Base-by-base conservation (phyloP, 2,329 filamentous ascomycete genomes). In the Penicillium aurantiogriseum region DNA sequence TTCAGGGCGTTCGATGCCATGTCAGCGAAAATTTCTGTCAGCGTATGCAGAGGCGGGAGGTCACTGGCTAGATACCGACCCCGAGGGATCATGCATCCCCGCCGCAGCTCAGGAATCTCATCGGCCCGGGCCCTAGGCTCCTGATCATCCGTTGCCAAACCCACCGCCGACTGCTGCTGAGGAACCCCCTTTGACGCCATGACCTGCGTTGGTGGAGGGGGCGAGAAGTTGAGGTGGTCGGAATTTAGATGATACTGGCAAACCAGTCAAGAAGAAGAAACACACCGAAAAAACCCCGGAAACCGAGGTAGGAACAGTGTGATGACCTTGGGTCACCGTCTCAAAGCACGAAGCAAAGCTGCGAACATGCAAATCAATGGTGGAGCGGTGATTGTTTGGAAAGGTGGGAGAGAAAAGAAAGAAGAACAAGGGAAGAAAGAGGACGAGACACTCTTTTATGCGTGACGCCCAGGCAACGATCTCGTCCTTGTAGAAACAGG, bases 11-110 rank as follows among this genome's bases (percentile, higher is more conserved):
- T 63, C 3, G 43, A 21, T 2, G 67, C 66, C 29, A 74, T 58
- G n/a, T 67, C 64, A 31, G 62, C 54, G 54, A 65, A 73, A 11
- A 74, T 73, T 7, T 73, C 69, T 23, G 60, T 54, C 27, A 73
- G 58, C 8, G 53, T 62, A 51, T 65, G 43, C 55, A 73, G 51
- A 3, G 70, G 71, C 0, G 71, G 69, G 10, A 69, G 57, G 17
- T 59, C 27, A 31, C 54, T 40, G 7, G 62, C 68, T 5, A 71
- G 50, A 31, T 65, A 58, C 45, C 56, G 52, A 38, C 40, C 35
- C 40, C 9, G 17, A n/a, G 19, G n/a, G 36, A 51, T 23, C 33
- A 7, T 11, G 19, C 13, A 29, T 56, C 56, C 64, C 31, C 60
- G 59, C 9, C 63, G 38, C 3, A 68, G 27, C 44, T 72, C 69